Evolutionary conservation across 225 moss, liverwort and hornwort species (phyloP).

Genomic region (Anthoceros angustus): DNA sequence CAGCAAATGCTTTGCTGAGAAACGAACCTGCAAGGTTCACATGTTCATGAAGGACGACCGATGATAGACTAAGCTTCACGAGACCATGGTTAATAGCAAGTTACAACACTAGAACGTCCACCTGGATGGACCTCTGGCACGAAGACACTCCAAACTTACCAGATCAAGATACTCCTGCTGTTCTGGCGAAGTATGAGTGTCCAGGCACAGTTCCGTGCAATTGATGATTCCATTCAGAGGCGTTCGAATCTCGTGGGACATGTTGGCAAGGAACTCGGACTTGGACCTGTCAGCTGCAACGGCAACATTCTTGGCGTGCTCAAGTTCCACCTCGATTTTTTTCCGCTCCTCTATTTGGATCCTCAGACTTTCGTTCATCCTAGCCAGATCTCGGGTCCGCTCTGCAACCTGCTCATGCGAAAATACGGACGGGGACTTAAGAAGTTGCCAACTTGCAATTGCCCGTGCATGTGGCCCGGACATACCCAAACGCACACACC

Average conservation of each 20-base stretch:
- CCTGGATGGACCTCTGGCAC: neutral
- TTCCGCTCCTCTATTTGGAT: constrained; percentile 34
- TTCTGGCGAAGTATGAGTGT: constrained; percentile 47
- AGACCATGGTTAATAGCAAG: neutral
- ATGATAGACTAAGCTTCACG: neutral
- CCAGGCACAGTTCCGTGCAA: constrained; percentile 46
- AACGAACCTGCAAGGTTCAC: constrained; percentile 26
- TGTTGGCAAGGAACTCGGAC: constrained; percentile 47
- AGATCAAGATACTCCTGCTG: constrained; percentile 58
- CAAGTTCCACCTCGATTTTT: constrained; percentile 41
- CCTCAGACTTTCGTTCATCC: constrained; percentile 25
- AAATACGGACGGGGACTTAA: neutral
- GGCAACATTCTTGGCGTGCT: constrained; percentile 46
- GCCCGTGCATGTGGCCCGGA: too few species aligned
- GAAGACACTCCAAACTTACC: constrained; percentile 12
- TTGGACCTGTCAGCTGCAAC: constrained; percentile 44
- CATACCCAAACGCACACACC: too few species aligned
- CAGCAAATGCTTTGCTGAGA: constrained; percentile 46
- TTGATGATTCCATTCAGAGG: constrained; percentile 55
- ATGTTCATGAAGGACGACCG: neutral
- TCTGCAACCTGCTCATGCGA: constrained; percentile 22
- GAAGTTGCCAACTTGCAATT: too few species aligned
- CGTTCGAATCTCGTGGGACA: constrained; percentile 54
- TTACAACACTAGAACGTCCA: too few species aligned
- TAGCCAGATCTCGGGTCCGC: constrained; percentile 26